Base-by-base conservation (phyloP, 2,329 filamentous ascomycete species). In the Aspergillus sp. region DNA sequence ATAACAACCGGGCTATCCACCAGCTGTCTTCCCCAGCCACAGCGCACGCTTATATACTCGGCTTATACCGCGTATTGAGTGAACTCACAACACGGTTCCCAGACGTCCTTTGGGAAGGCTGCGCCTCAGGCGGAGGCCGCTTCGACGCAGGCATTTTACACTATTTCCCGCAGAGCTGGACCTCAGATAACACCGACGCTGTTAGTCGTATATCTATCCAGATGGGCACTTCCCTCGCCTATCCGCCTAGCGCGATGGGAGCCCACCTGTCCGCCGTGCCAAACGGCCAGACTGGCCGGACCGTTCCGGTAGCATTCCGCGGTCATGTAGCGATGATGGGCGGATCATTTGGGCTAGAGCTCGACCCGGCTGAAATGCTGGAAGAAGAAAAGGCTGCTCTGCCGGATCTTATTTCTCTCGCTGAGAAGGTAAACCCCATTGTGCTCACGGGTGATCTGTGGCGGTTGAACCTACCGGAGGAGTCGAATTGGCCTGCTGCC, bases 301-400 rank as follows among this genome's bases (percentile, higher is more conserved):
- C 78, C 1, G 82, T 82, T 1, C 80, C 85, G 0, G 77, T 88
- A 13, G 69, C 71, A 1, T 88, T 88, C 74, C 84, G 86, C 33
- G 84, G 82, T 0, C 85, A 88, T 55, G 86, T 88, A 0, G 86
- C 86, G 6, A 84, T 87, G 76, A 88, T 88, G 86, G 86, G 86
- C 55, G 86, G 86, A 2, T 86, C 83, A 0, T 88, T 88, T 62
- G 86, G 86, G 0, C 79, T 88, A 8, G 86, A 89, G 66, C 78
- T 89, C 11, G 79, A 87, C 65, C 86, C 86, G 0, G 73, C 73
- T 0, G 15, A 51, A 1, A 19, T 49, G 33, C 75, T 81, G 6
- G 78, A 86, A 5, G 70, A 71, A 12, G 44, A 54, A 5, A 17
- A 40, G 6, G 77, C 73, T 0, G 75, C 77, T 33, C 77, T 88